Conservation (phyloP, 768 basidiomycete species). For the Tremella fuciformis region DNA sequence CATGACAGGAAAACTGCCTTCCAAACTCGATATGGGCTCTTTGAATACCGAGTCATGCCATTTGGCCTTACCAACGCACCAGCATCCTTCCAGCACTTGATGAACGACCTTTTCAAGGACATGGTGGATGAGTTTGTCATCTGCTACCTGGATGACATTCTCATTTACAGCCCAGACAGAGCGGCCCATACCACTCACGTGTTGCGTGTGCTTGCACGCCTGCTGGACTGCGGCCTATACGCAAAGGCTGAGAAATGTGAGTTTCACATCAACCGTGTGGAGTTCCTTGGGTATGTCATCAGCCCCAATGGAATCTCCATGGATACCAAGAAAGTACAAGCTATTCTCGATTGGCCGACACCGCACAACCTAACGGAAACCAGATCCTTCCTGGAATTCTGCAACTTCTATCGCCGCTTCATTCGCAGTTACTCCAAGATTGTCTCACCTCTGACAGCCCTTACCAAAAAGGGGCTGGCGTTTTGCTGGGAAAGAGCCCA, state of each 20-base stretch:
- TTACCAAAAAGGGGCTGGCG: slow-evolving; percentile 14
- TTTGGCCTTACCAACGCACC: too few species aligned
- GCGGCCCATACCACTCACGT: slow-evolving; percentile 22
- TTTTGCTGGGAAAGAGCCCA: background rate
- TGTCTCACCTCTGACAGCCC: slow-evolving; percentile 15
- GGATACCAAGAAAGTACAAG: slow-evolving; percentile 1
- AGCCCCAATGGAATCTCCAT: slow-evolving; percentile 11
- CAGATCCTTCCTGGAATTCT: slow-evolving; percentile 28
- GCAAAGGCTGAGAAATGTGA: slow-evolving; percentile 30
- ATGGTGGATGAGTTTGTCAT: too few species aligned
- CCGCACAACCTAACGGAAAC: slow-evolving; percentile 20
- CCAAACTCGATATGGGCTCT: too few species aligned
- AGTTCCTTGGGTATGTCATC: slow-evolving; percentile 36
- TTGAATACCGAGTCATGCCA: too few species aligned
- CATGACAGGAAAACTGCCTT: too few species aligned
- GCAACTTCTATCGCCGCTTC: slow-evolving; percentile 35
- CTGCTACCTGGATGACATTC: too few species aligned
- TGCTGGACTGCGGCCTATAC: slow-evolving; percentile 18
- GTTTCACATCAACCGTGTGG: slow-evolving; percentile 18
- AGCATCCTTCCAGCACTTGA: too few species aligned
- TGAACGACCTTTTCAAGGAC: too few species aligned
- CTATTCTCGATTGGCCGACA: slow-evolving; percentile 23
- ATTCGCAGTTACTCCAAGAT: slow-evolving; percentile 28
- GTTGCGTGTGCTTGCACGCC: slow-evolving; percentile 13
- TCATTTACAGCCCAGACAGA: too few species aligned